Percentiles rank a stretch among this genome's conserved stretches.
Evolutionary conservation across 108 stramenopile genomes (phyloP).

Genomic region (Skeletonema potamos): DNA sequence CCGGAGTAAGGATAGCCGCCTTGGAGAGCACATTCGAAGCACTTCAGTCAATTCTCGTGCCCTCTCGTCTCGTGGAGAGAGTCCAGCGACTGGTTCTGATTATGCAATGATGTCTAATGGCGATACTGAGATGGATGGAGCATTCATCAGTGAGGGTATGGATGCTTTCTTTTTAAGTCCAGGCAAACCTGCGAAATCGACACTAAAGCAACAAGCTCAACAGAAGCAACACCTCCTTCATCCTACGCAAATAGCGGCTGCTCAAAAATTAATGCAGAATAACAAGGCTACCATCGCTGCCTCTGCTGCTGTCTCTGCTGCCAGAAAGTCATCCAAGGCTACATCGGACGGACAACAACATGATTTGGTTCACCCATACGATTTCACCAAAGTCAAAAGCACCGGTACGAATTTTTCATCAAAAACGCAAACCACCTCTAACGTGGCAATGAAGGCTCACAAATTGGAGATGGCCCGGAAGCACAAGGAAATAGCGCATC

Average conservation of each 20-base stretch:
- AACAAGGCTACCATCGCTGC: neutral
- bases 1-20: constrained; percentile 1
- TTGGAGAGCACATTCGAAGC: constrained; percentile 8
- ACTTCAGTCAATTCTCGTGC: constrained; percentile 8
- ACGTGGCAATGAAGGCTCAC: neutral
- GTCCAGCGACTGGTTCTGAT: constrained; percentile 4
- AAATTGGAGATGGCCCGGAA: neutral
- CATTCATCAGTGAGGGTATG: constrained; percentile 29
- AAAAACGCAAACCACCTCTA: constrained; percentile 15
- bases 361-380: constrained; percentile 16
- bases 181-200: neutral
- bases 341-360: neutral
- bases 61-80: neutral
- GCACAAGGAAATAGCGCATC: neutral
- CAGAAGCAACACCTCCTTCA: neutral
- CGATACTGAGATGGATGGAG: constrained; percentile 31
- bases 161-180: constrained; percentile 16
- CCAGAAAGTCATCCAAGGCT: neutral
- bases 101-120: constrained; percentile 17
- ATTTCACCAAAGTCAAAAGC: constrained; percentile 26
- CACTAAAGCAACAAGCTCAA: neutral
- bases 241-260: neutral
- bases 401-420: constrained; percentile 16
- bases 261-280: neutral
- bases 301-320: neutral